Percentiles rank a stretch among this genome's conserved stretches.
phyloP scores from a whole-genome alignment of 768 basidiomycete species.

The Xerocomellus amylosporus region DNA sequence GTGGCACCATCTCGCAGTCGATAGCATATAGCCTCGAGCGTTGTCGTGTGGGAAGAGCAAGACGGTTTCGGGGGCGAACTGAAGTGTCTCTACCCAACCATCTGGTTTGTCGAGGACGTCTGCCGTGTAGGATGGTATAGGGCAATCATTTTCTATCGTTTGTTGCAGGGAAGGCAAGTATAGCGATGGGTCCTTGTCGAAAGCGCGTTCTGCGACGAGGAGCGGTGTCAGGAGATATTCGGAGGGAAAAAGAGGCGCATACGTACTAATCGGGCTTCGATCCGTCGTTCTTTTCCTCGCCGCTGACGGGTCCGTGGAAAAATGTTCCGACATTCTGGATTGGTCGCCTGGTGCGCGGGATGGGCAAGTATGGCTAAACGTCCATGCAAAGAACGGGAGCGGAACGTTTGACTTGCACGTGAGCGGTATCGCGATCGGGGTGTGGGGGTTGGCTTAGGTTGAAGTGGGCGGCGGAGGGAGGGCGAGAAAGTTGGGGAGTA shows the following conservation, averaged over 20 bases:
- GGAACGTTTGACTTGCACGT: conserved; percentile 30
- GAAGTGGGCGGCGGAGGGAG: conserved; percentile 46
- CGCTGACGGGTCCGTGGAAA: conserved; percentile 70
- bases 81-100: conserved; percentile 85
- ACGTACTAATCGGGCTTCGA: conserved; percentile 43
- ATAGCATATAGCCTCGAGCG: conserved; percentile 69
- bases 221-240: conserved; percentile 5
- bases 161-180: conserved; percentile 78
- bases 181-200: conserved; percentile 57
- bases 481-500: too few relatives aligned
- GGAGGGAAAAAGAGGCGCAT: not conserved
- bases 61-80: conserved; percentile 34
- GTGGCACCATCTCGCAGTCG: conserved; percentile 98
- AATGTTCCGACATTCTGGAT: conserved; percentile 62
- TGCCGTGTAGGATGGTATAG: conserved; percentile 80
- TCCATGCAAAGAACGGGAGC: conserved; percentile 68
- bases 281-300: conserved; percentile 73
- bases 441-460: conserved; percentile 53
- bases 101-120: conserved; percentile 59
- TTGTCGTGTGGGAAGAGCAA: conserved; percentile 30
- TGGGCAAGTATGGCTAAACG: conserved; percentile 90
- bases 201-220: conserved; percentile 21
- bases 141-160: conserved; percentile 95
- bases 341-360: conserved; percentile 87
- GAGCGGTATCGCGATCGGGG: too few relatives aligned